phyloP scores from a whole-genome alignment of 371 early-diverging fungal species.

The Syncephalastrum racemosum region DNA sequence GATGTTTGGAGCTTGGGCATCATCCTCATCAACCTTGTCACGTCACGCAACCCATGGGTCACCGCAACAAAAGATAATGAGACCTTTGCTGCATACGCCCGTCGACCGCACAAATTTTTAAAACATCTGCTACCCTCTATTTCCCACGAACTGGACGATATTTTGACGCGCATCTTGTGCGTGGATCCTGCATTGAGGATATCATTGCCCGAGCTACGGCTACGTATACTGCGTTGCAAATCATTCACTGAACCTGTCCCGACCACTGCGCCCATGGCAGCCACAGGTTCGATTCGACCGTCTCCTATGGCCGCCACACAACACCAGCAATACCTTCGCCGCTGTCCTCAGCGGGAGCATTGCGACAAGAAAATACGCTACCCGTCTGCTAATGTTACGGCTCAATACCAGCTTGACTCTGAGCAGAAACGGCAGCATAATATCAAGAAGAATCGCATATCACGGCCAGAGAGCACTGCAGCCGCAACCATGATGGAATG shows the following conservation, averaged over 20 bases:
- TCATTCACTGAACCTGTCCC: slow-evolving; percentile 43
- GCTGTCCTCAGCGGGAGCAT: too few relatives aligned
- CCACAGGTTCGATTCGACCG: slow-evolving; percentile 1
- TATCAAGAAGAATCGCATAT: too few relatives aligned
- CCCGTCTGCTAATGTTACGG: background rate
- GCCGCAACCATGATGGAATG: too few relatives aligned
- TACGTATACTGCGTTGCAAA: slow-evolving; percentile 54
- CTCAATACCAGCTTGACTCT: too few relatives aligned
- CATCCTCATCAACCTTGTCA: slow-evolving; percentile 76
- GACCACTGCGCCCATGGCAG: slow-evolving; percentile 4
- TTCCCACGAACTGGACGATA: slow-evolving; percentile 67
- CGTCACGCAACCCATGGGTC: slow-evolving; percentile 82
- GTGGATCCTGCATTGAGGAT: slow-evolving; percentile 72
- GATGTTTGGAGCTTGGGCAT: slow-evolving; percentile 87
- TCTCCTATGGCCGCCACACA: background rate
- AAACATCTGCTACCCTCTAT: slow-evolving; percentile 63
- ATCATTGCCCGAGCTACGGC: slow-evolving; percentile 61
- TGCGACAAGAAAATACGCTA: too few relatives aligned
- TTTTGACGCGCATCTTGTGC: slow-evolving; percentile 72
- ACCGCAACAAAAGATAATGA: slow-evolving; percentile 69
- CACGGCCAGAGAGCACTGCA: too few relatives aligned
- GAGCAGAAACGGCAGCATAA: too few relatives aligned
- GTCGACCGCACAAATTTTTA: slow-evolving; percentile 61
- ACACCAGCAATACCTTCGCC: background rate
- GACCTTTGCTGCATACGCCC: slow-evolving; percentile 67